phyloP scores from a whole-genome alignment of 257 asterid genomes.

The Nicotiana tomentosiformis region DNA sequence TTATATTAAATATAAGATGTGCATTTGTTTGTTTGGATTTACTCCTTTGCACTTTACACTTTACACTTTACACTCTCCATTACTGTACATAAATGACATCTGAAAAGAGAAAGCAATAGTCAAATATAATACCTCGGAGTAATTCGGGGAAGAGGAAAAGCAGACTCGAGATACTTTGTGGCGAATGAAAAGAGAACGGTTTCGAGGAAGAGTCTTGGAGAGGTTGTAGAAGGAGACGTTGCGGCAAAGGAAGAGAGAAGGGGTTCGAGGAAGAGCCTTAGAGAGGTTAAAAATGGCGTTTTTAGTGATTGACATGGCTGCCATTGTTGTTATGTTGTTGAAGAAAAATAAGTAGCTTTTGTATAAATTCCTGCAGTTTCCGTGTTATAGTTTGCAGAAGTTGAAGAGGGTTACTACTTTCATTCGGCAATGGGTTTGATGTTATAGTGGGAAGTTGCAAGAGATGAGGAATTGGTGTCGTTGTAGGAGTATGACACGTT shows the following conservation, averaged over 20 bases:
- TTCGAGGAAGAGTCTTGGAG: slow-evolving; percentile 32
- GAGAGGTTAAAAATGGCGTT: slow-evolving; percentile 33
- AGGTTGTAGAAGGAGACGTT: slow-evolving; percentile 20
- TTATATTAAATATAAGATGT: not conserved
- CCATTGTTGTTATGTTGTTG: slow-evolving; percentile 24
- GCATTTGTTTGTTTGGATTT: not conserved
- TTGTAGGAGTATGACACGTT: not conserved
- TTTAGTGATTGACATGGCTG: slow-evolving; percentile 38
- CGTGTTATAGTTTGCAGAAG: not conserved
- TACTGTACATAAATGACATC: not conserved
- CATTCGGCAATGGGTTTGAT: not conserved
- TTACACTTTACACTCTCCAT: not conserved
- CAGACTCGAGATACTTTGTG: slow-evolving; percentile 45
- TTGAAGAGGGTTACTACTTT: not conserved
- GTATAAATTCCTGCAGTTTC: not conserved
- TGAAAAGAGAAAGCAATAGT: not conserved
- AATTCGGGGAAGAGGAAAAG: slow-evolving; percentile 53
- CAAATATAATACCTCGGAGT: slow-evolving; percentile 33
- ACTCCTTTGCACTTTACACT: not conserved
- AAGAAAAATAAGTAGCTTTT: not conserved
- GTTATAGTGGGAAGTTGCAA: not conserved
- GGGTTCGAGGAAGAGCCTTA: slow-evolving; percentile 31
- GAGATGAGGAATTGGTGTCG: not conserved
- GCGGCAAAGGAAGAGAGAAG: slow-evolving; percentile 18
- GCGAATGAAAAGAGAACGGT: slow-evolving; percentile 24